phyloP scores from a whole-genome alignment of 2,329 filamentous ascomycete species.

The Fusarium nisikadoi region DNA sequence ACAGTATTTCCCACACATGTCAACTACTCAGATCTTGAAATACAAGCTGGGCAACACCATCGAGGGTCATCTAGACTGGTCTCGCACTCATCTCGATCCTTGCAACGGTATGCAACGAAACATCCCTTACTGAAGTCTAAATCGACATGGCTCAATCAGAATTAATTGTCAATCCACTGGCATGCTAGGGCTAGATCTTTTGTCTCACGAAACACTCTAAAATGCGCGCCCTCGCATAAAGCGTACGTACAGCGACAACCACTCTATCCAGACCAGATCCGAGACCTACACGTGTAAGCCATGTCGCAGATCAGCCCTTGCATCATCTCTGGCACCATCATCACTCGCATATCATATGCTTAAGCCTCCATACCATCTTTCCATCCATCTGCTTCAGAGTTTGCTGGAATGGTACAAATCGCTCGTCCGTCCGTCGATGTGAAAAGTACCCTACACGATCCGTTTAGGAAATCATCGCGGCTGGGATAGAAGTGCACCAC shows the following conservation, averaged over 20 bases:
- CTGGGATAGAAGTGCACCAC: not conserved
- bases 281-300: conserved; percentile 18
- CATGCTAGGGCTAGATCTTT: conserved; percentile 12
- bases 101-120: conserved; percentile 13
- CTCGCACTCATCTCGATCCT: conserved; percentile 20
- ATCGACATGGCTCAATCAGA: not conserved
- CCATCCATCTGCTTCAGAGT: not conserved
- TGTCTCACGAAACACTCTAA: not conserved
- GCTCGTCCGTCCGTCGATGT: not conserved
- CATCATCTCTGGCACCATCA: not conserved
- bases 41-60: not conserved
- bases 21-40: not conserved
- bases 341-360: not conserved
- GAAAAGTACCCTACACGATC: conserved; percentile 11
- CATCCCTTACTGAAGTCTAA: conserved; percentile 13
- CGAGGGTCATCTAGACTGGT: not conserved
- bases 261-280: conserved; percentile 3
- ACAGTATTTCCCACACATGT: not conserved
- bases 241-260: not conserved
- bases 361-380: conserved; percentile 24
- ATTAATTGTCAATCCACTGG: not conserved
- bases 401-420: conserved; percentile 24
- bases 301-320: conserved; percentile 15
- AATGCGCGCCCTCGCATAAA: conserved; percentile 17
- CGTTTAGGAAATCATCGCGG: not conserved